Evolutionary conservation across 73 alveolate species (phyloP).

Genomic region (Tetrahymena borealis): DNA sequence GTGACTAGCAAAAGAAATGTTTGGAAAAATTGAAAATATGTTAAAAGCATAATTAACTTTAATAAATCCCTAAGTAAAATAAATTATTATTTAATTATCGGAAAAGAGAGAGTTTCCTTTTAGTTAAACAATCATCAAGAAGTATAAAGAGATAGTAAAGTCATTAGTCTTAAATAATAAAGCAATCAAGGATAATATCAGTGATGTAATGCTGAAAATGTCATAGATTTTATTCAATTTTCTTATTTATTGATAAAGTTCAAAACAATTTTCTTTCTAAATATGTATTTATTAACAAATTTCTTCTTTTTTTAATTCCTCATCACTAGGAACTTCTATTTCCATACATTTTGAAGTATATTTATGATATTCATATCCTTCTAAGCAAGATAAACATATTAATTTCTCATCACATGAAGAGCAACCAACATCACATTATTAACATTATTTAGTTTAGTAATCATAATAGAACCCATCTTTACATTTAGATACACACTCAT

Average conservation of each 20-base stretch:
- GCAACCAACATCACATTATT: background rate
- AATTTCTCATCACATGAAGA: background rate
- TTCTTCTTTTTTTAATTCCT: background rate
- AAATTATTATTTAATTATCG: background rate
- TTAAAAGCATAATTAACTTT: background rate
- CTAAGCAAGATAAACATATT: background rate
- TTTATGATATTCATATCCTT: background rate
- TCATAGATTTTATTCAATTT: background rate
- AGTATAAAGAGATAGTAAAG: background rate
- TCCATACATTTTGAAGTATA: background rate
- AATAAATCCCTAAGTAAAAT: background rate
- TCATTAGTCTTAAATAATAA: background rate
- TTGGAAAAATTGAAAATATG: background rate
- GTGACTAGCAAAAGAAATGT: background rate
- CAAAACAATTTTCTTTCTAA: background rate
- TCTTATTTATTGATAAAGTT: background rate
- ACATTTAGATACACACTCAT: background rate
- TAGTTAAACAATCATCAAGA: background rate
- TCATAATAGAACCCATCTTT: background rate
- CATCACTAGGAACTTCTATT: background rate
- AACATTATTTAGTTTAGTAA: background rate
- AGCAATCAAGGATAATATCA: background rate
- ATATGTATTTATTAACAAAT: background rate
- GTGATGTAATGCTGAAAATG: background rate
- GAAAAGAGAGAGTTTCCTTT: background rate